These are phyloP conservation scores for Solanum aculeatissimum DNA, from an alignment of 305 asterid genomes.

Conservation along the genomic window DNA sequence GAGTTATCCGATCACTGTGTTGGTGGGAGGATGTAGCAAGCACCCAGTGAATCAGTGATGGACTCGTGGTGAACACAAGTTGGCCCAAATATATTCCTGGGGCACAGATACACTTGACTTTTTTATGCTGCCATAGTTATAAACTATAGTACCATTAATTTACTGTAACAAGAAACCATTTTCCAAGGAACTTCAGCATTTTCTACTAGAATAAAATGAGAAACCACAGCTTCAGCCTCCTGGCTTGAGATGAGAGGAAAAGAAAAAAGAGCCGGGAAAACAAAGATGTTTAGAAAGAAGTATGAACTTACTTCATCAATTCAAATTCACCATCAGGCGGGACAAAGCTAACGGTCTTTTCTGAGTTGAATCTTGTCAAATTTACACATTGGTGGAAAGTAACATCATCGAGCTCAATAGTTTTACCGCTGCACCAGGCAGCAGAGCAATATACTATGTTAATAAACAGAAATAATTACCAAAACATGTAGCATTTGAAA, in stretches of 20 bases:
- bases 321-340: slow-evolving; percentile 99
- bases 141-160: not conserved
- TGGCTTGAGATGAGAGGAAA: not conserved
- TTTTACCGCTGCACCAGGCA: slow-evolving; percentile 72
- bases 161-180: not conserved
- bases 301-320: slow-evolving; percentile 85
- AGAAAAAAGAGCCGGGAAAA: not conserved
- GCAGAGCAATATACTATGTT: not conserved
- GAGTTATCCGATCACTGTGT: not conserved
- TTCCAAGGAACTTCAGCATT: not conserved
- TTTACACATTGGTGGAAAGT: slow-evolving; percentile 99
- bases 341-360: slow-evolving; percentile 97
- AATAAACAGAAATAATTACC: not conserved
- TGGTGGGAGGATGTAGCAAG: not conserved
- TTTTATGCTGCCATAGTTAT: not conserved
- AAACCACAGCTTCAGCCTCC: not conserved
- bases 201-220: not conserved
- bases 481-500: slow-evolving; percentile 3
- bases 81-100: not conserved
- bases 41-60: not conserved
- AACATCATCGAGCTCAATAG: slow-evolving; percentile 98
- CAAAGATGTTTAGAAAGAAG: not conserved
- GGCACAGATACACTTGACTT: not conserved
- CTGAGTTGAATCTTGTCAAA: slow-evolving; percentile 96
- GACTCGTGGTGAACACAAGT: not conserved